Percentiles rank a stretch among this genome's conserved stretches.
Evolutionary conservation across 352 stramenopile genomes (phyloP).

Genomic region (Phytophthora chlamydospora): DNA sequence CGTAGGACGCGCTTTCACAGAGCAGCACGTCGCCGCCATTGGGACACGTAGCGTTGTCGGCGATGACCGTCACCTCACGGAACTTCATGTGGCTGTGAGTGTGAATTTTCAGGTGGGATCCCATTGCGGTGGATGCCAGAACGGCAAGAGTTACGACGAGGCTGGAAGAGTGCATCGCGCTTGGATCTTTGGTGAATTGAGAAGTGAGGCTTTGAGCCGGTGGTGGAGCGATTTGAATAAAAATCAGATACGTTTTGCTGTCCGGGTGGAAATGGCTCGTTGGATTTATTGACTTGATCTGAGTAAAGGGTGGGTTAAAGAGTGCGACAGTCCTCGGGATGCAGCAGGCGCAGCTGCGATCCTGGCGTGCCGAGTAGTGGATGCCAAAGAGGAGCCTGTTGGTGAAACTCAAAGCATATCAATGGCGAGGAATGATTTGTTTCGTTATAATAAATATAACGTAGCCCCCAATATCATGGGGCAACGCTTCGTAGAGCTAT

Average conservation of each 20-base stretch:
- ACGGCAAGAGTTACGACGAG: conserved; percentile 26
- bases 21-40: conserved; percentile 51
- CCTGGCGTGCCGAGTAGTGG: conserved; percentile 9
- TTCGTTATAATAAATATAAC: too few species aligned
- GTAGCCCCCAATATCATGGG: too few species aligned
- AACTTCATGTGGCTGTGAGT: conserved; percentile 52
- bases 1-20: conserved; percentile 46
- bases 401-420: too few species aligned
- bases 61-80: conserved; percentile 51
- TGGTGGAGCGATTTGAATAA: conserved; percentile 1
- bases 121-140: conserved; percentile 13
- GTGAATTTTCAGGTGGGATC: conserved; percentile 30
- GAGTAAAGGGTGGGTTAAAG: background rate
- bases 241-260: conserved; percentile 20
- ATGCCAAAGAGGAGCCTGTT: background rate
- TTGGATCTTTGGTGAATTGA: conserved; percentile 9
- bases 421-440: too few species aligned
- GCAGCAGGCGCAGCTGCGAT: conserved; percentile 6
- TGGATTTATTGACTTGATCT: background rate
- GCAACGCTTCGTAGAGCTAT: too few species aligned
- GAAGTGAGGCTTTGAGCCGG: conserved; percentile 17
- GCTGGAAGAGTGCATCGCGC: conserved; percentile 25
- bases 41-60: conserved; percentile 45
- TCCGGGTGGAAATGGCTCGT: background rate
- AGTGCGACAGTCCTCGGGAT: conserved; percentile 6